phyloP scores from a whole-genome alignment of 257 asterid genomes.

The Asclepias syriaca region DNA sequence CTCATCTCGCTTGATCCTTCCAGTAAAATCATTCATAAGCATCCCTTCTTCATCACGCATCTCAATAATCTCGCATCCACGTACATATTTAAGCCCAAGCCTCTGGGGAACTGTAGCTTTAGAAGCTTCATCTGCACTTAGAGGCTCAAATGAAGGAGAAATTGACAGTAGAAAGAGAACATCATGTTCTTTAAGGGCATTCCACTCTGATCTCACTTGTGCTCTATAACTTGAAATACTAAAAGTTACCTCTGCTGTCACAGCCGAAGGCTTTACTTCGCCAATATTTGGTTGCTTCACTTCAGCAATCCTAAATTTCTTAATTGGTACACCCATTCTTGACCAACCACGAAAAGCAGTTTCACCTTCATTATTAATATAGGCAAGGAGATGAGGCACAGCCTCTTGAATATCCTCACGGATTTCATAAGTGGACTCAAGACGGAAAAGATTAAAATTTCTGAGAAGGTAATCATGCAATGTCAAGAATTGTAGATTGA shows the following conservation, averaged over 20 bases:
- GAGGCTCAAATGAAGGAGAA: constrained; percentile 87
- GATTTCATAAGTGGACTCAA: constrained; percentile 96
- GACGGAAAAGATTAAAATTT: constrained; percentile 97
- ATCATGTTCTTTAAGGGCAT: constrained; percentile 94
- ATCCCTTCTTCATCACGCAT: constrained; percentile 94
- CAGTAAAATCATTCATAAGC: constrained; percentile 97
- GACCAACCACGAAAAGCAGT: constrained; percentile 99
- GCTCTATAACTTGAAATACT: constrained; percentile 93
- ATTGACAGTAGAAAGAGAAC: constrained; percentile 84
- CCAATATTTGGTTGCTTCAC: constrained; percentile 97
- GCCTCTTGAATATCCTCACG: constrained; percentile 99
- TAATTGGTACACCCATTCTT: constrained; percentile 96
- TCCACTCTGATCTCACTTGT: constrained; percentile 97
- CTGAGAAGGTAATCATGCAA: constrained; percentile 96
- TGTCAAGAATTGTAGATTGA: constrained; percentile 88
- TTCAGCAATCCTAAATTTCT: constrained; percentile 66
- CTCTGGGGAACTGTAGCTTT: constrained; percentile 85
- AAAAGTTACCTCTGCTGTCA: constrained; percentile 84
- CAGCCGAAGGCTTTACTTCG: constrained; percentile 90
- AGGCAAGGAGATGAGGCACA: constrained; percentile 91
- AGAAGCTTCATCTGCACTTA: constrained; percentile 82
- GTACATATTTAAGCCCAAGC: constrained; percentile 93
- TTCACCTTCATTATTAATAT: constrained; percentile 86
- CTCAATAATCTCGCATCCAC: constrained; percentile 97
- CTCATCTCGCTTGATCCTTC: constrained; percentile 92